A percentile compares a stretch with the other conserved stretches of the same genome.
phyloP scores from a whole-genome alignment of 495 filamentous ascomycete species.

The Pyrenula massariospora region DNA sequence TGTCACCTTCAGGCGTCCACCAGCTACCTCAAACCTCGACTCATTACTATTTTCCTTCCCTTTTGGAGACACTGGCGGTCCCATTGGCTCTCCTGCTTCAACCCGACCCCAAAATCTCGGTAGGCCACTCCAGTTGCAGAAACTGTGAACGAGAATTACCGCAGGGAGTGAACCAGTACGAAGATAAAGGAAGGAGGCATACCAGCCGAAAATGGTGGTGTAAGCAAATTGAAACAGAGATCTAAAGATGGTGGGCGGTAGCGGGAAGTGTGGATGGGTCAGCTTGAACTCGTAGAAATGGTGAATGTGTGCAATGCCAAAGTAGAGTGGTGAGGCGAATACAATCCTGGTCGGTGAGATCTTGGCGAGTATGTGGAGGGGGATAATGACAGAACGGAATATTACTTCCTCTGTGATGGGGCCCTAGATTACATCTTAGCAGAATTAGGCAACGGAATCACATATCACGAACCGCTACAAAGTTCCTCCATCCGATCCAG shows the following conservation, averaged over 20 bases:
- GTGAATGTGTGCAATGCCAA: conserved; percentile 90
- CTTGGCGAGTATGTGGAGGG: conserved; percentile 68
- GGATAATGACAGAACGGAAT: conserved; percentile 76
- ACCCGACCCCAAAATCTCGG: conserved; percentile 80
- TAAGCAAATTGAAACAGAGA: conserved; percentile 82
- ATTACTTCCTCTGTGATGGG: conserved; percentile 88
- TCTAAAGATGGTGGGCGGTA: conserved; percentile 46
- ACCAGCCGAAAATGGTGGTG: conserved; percentile 88
- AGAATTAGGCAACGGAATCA: conserved; percentile 5
- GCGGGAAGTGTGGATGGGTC: conserved; percentile 58
- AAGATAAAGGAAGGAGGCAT: conserved; percentile 80
- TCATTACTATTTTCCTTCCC: conserved; percentile 29
- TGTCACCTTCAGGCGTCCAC: conserved; percentile 21
- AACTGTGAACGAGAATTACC: conserved; percentile 64
- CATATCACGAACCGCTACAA: conserved; percentile 40
- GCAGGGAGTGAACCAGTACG: conserved; percentile 71
- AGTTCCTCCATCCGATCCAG: conserved; percentile 56
- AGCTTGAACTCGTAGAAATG: conserved; percentile 92
- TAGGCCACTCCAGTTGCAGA: conserved; percentile 87
- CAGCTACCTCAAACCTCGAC: conserved; percentile 7
- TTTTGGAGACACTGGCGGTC: conserved; percentile 6
- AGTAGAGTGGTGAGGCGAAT: conserved; percentile 76
- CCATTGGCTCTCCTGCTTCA: conserved; percentile 26
- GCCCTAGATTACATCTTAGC: conserved; percentile 37
- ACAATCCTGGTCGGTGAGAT: conserved; percentile 46